Conservation (phyloP, 768 basidiomycete species). For the Candolleomyces aberdarensis region DNA sequence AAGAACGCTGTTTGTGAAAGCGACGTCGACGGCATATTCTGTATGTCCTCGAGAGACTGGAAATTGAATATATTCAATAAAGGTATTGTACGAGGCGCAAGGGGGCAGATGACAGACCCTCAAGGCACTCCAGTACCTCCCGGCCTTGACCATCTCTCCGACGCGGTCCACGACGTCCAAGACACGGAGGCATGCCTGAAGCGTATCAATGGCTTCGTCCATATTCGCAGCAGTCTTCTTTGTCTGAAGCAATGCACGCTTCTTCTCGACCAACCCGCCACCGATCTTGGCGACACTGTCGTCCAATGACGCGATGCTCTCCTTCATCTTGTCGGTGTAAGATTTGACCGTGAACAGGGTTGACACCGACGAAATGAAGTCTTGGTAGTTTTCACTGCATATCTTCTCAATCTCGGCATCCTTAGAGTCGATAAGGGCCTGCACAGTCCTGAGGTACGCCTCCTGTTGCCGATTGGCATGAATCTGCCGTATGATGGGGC, state of each 20-base stretch:
- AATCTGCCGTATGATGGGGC: constrained; percentile 92
- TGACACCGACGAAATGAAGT: constrained; percentile 96
- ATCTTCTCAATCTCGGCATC: constrained; percentile 96
- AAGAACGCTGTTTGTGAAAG: constrained; percentile 93
- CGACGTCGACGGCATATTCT: constrained; percentile 83
- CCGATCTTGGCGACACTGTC: constrained; percentile 86
- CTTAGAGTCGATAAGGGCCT: constrained; percentile 88
- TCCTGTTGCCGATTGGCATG: constrained; percentile 87
- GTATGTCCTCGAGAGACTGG: constrained; percentile 94
- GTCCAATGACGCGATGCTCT: constrained; percentile 89
- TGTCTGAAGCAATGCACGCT: constrained; percentile 81
- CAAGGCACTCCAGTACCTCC: constrained; percentile 95
- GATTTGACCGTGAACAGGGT: constrained; percentile 94
- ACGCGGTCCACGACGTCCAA: constrained; percentile 92
- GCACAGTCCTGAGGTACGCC: constrained; percentile 79
- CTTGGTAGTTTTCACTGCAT: constrained; percentile 95
- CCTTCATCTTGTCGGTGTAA: constrained; percentile 90
- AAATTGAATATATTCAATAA: constrained; percentile 26
- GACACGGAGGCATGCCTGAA: constrained; percentile 90
- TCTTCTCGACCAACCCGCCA: constrained; percentile 87
- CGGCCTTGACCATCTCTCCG: constrained; percentile 87
- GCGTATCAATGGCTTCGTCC: constrained; percentile 93
- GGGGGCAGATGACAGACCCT: constrained; percentile 61
- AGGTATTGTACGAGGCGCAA: constrained; percentile 23
- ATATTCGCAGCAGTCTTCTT: constrained; percentile 92